Base-by-base conservation (phyloP, 2,329 filamentous ascomycete species). In the Knoxdaviesia capensis region DNA sequence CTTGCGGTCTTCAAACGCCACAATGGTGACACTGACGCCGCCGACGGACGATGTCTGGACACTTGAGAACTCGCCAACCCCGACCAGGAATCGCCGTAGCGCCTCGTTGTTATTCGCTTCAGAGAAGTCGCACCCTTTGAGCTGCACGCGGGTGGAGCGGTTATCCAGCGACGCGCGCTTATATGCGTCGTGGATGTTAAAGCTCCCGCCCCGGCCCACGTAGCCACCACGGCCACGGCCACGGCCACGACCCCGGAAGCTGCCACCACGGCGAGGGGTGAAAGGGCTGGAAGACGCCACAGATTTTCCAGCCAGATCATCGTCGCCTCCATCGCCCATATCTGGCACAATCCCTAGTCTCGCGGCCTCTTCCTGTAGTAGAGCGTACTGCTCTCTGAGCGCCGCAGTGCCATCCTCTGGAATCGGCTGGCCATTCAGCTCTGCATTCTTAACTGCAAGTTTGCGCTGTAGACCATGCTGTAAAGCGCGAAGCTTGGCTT, bases 161-260 rank as follows among this genome's bases (percentile, higher is more conserved):
- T 87, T 86, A 52, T 90, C 83, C 28, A 90, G 64, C 11, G 78
- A 77, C 49, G 77, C 80, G 32, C 68, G 66, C 4, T 67, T 71
- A 49, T 75, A 76, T 1, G 67, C 68, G 3, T 68, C 66, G 39
- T 69, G 66, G 46, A 66, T 62, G 32, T 67, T 66, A 6, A 56
- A 50, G 30, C 53, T 55, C 7, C 54, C 53, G 29, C 55, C 54
- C 3, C 60, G 52, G 11, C 58, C 59, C 6, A 53, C 38, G 31
- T 58, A 59, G 41, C 60, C 56, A 32, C 65, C 59, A 41, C 62
- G 55, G 43, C 61, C 63, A 0, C 60, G 58, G 8, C 66, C 65
- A 40, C 65, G 47, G 9, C 61, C 59, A 11, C 61, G 54, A 9
- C 54, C 54, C 41, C 56, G 50, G 30, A 41, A 39, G 30, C 32